These are phyloP conservation scores for Lomentospora prolificans DNA, from an alignment of 2,329 filamentous ascomycete species.

Conservation along the genomic window DNA sequence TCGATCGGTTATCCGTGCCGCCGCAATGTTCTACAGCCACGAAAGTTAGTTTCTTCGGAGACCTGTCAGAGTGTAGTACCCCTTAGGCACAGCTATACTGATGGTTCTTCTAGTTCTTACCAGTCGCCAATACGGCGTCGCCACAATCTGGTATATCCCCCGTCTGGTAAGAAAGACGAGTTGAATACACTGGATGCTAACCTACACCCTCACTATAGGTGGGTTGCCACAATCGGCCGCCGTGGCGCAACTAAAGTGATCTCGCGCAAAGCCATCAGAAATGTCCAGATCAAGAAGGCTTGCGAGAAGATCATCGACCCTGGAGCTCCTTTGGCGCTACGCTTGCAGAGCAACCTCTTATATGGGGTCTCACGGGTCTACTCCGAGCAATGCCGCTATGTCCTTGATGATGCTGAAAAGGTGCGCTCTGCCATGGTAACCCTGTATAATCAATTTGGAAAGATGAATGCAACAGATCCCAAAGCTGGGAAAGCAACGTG, in stretches of 20 bases:
- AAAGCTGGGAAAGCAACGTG: constrained; percentile 65
- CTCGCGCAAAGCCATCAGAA: constrained; percentile 75
- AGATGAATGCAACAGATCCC: constrained; percentile 44
- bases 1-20: too few relatives aligned
- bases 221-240: constrained; percentile 78
- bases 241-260: constrained; percentile 60
- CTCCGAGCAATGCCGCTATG: constrained; percentile 76
- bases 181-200: neutral
- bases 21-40: constrained; percentile 99
- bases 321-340: constrained; percentile 77
- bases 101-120: constrained; percentile 55
- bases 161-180: neutral
- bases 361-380: constrained; percentile 81
- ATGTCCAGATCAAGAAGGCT: constrained; percentile 77
- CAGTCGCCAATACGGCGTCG: constrained; percentile 79
- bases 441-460: constrained; percentile 41
- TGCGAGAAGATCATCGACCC: constrained; percentile 78
- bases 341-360: constrained; percentile 80
- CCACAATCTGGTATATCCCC: constrained; percentile 76
- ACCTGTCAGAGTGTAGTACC: neutral
- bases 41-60: constrained; percentile 56
- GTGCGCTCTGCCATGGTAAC: constrained; percentile 64
- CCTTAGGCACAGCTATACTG: constrained; percentile 10
- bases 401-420: constrained; percentile 69
- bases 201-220: constrained; percentile 42